Conservation (phyloP, 2,329 filamentous ascomycete species). For the Pyricularia pennisetigena region DNA sequence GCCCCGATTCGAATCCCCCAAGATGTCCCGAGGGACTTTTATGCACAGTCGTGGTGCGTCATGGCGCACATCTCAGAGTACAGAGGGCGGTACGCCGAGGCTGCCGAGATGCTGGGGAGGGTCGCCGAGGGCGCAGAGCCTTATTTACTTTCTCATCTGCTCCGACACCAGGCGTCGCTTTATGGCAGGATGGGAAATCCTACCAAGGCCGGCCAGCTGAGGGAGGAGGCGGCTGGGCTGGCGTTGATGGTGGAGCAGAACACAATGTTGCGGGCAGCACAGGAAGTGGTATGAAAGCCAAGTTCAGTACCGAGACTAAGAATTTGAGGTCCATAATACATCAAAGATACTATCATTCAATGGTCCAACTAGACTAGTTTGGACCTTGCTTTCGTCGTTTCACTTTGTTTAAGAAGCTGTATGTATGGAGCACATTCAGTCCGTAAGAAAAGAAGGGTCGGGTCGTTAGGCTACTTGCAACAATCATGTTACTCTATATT, state of each 20-base stretch:
- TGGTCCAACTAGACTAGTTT: too few relatives aligned
- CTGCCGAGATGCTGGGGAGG: neutral
- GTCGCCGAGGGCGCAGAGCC: neutral
- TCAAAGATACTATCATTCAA: too few relatives aligned
- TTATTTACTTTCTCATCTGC: neutral
- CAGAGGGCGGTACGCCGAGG: neutral
- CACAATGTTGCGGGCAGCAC: neutral
- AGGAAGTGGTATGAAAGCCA: neutral
- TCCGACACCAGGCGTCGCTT: neutral
- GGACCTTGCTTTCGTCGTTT: too few relatives aligned
- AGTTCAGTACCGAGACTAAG: too few relatives aligned
- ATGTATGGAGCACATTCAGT: too few relatives aligned
- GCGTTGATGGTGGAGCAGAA: neutral
- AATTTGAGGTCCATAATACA: too few relatives aligned
- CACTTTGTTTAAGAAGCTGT: too few relatives aligned
- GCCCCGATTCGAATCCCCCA: neutral
- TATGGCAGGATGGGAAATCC: neutral
- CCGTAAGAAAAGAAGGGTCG: too few relatives aligned
- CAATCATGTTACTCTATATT: too few relatives aligned
- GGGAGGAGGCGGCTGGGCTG: neutral
- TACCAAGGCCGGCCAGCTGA: neutral
- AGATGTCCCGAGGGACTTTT: neutral
- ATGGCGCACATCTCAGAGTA: neutral
- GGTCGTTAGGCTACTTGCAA: too few relatives aligned
- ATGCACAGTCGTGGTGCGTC: neutral